These are phyloP conservation scores for Suillus luteus DNA, from an alignment of 768 basidiomycete genomes.

Conservation along the genomic window DNA sequence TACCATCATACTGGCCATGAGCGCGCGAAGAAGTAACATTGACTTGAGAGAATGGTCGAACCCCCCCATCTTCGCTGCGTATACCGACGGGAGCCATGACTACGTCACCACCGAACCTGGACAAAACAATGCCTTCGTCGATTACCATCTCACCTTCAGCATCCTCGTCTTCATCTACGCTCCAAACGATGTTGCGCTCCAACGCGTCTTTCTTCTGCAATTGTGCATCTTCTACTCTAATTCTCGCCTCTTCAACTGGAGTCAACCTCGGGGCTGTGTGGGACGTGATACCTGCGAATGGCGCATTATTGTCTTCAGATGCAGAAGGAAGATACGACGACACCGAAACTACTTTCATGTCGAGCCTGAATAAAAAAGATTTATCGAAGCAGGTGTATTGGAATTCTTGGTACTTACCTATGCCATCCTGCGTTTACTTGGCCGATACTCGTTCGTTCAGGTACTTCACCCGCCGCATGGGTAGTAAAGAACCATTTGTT, in stretches of 20 bases:
- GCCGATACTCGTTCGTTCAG: constrained; percentile 73
- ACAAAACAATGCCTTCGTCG: constrained; percentile 30
- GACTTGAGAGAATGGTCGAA: constrained; percentile 42
- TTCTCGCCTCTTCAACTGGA: constrained; percentile 57
- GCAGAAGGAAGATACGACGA: constrained; percentile 70
- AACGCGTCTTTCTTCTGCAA: constrained; percentile 64
- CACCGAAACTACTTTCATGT: constrained; percentile 71
- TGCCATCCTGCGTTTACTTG: constrained; percentile 73
- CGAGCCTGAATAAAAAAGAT: constrained; percentile 50
- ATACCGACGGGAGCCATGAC: constrained; percentile 53
- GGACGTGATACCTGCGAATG: constrained; percentile 50
- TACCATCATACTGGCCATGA: constrained; percentile 47
- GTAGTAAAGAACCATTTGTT: constrained; percentile 85
- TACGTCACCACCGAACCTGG: constrained; percentile 20
- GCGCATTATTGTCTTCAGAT: constrained; percentile 56
- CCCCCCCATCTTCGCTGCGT: constrained; percentile 53
- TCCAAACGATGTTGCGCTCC: constrained; percentile 66
- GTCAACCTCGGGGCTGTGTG: constrained; percentile 44
- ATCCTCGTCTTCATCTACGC: constrained; percentile 56
- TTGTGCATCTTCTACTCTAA: constrained; percentile 56
- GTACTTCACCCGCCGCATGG: constrained; percentile 68
- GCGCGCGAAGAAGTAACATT: constrained; percentile 19
- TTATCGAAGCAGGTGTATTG: background rate
- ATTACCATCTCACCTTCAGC: constrained; percentile 56
- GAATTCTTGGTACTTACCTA: constrained; percentile 42